Conservation (phyloP, 345 rosid genomes). For the Psidium guajava region DNA sequence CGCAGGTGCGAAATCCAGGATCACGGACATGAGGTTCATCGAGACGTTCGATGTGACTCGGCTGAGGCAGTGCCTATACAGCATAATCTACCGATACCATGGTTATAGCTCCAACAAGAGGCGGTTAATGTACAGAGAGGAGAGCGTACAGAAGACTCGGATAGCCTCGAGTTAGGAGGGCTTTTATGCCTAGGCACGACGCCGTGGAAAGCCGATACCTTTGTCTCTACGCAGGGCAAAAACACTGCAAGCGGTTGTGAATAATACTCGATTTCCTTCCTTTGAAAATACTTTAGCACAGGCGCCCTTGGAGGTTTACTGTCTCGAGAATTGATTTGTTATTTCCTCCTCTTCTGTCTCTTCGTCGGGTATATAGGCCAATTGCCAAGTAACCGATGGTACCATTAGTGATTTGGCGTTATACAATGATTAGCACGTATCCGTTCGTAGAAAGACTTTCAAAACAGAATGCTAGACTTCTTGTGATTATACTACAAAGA, state of each 20-base stretch:
- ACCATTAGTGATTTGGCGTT: not conserved
- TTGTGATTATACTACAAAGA: not conserved
- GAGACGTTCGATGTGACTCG: constrained; percentile 34
- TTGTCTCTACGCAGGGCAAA: not conserved
- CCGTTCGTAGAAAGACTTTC: not conserved
- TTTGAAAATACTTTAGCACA: not conserved
- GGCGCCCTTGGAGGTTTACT: not conserved
- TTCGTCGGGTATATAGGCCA: not conserved
- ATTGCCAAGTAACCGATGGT: not conserved
- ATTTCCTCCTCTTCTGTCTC: not conserved
- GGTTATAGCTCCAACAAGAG: constrained; percentile 62
- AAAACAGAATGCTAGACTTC: not conserved
- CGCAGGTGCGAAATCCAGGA: constrained; percentile 55
- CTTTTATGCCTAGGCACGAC: not conserved
- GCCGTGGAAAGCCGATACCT: not conserved
- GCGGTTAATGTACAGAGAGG: constrained; percentile 52
- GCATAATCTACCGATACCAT: constrained; percentile 66
- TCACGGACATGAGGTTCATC: constrained; percentile 44
- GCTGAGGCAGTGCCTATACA: constrained; percentile 51
- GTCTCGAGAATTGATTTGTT: not conserved
- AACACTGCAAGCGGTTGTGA: not conserved
- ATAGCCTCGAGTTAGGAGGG: constrained; percentile 19
- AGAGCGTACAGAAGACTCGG: constrained; percentile 37
- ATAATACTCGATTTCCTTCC: not conserved
- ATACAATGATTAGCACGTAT: not conserved